Base-by-base conservation (phyloP, 352 stramenopile genomes). In the Halophytophthora polymorphica region DNA sequence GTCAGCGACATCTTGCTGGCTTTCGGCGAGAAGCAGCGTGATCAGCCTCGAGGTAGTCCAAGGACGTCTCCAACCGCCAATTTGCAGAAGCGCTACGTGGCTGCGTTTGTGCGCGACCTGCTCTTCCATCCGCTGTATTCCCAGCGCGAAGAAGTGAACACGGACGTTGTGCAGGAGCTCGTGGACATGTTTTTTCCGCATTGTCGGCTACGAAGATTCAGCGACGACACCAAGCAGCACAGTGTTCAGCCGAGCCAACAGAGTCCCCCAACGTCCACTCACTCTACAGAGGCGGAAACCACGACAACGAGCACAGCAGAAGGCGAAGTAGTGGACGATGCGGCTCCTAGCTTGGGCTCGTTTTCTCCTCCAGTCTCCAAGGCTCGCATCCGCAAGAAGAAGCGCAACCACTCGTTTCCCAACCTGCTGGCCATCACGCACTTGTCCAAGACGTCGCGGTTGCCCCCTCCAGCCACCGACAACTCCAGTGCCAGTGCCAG, bases 151-250 rank as follows among this genome's bases (percentile, higher is more conserved):
- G 72, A 86, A 15, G 54, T 75, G 0, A 64, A 66, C 44, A 69
- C 53, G 0, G 65, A 73, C 3, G 29, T 59, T 21, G 66, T 88
- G 13, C 64, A 83, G 41, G 63, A 54, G 10, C 54, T 88, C 37
- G 81, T 91, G 21, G 81, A 89, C 45, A 58, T 67, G 14, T 86
- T 77, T 48, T 91, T 91, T 52, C 70, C 76, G 33, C 77, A 91
- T 45, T 91, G 81, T 39, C 71, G 81, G 0, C 52, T 87, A 2
- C 59, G 76, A 14, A 61, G 77, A 15, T 89, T 89, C 28, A 89
- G 78, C 42, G 69, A 91, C 29, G 72, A 87, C 39, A 59, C 72
- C 17, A 65, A 80, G 29, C 61, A 69, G 45, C 60, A 57, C 19
- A 41, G 53, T 14, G 37, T 23, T 45, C 48, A 61, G 48, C 41